A percentile compares a stretch with the other conserved stretches of the same genome.
phyloP scores from a whole-genome alignment of 2,329 filamentous ascomycete species.

The Alternaria burnsii region DNA sequence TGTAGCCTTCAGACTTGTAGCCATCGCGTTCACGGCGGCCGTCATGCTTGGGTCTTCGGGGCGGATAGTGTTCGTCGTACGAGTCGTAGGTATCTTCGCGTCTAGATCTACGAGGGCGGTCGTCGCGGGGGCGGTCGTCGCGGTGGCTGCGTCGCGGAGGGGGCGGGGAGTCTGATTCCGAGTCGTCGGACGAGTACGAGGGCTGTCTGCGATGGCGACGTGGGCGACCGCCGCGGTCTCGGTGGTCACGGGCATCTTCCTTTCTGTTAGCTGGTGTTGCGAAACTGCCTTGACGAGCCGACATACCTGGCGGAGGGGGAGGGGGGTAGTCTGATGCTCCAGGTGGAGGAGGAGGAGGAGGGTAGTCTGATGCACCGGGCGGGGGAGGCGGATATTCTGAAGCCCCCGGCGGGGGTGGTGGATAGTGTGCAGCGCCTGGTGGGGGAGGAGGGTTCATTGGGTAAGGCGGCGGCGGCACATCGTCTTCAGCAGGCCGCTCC shows the following conservation, averaged over 20 bases:
- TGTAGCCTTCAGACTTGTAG: slow-evolving; percentile 33
- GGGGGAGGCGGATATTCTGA: slow-evolving; percentile 1
- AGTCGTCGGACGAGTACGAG: slow-evolving; percentile 29
- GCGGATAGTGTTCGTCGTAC: slow-evolving; percentile 38
- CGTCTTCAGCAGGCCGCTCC: slow-evolving; percentile 22
- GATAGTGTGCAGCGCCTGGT: slow-evolving; percentile 7
- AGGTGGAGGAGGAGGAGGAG: slow-evolving; percentile 3
- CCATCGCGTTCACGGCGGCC: slow-evolving; percentile 31
- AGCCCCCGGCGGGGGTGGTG: slow-evolving; percentile 18
- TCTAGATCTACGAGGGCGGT: slow-evolving; percentile 23
- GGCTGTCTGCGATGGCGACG: slow-evolving; percentile 28
- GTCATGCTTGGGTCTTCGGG: slow-evolving; percentile 22
- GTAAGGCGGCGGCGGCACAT: slow-evolving; percentile 28
- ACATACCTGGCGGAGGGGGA: slow-evolving; percentile 8
- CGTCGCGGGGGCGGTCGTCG: slow-evolving; percentile 26
- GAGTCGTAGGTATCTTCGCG: slow-evolving; percentile 37
- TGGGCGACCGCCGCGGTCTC: slow-evolving; percentile 9
- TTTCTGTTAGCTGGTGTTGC: neutral
- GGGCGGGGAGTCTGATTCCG: slow-evolving; percentile 29
- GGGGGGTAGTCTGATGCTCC: neutral
- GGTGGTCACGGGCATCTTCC: slow-evolving; percentile 9
- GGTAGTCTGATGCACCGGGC: neutral
- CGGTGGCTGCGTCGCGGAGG: slow-evolving; percentile 34
- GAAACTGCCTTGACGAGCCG: neutral
- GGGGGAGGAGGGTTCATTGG: slow-evolving; percentile 11